Evolutionary conservation across 2,329 filamentous ascomycete genomes (phyloP).

Genomic region (Penicillium sp.): DNA sequence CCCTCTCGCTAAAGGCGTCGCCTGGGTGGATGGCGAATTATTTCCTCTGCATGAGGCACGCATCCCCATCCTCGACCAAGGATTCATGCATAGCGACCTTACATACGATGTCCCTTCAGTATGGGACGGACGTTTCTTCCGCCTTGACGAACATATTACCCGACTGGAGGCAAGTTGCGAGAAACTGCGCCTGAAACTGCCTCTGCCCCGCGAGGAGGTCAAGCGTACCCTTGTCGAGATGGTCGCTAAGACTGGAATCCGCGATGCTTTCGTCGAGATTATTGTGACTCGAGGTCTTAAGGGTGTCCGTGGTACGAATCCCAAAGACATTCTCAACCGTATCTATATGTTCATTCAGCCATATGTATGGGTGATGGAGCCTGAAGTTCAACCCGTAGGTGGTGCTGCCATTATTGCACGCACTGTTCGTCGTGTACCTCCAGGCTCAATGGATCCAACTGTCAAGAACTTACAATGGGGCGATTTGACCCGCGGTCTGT

Average conservation of each 20-base stretch:
- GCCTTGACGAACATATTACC: conserved; percentile 54
- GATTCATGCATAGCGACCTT: conserved; percentile 58
- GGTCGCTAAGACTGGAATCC: conserved; percentile 52
- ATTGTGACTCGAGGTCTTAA: conserved; percentile 56
- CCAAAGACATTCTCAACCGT: conserved; percentile 43
- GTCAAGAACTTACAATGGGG: conserved; percentile 60
- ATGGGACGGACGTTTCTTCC: conserved; percentile 59
- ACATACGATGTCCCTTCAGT: conserved; percentile 59
- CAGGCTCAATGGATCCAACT: conserved; percentile 55
- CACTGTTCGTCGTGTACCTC: conserved; percentile 51
- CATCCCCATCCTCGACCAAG: conserved; percentile 57
- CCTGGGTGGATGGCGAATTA: conserved; percentile 53
- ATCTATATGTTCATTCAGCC: conserved; percentile 56
- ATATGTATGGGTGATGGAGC: conserved; percentile 58
- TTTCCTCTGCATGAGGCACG: conserved; percentile 51
- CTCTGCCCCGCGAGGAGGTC: conserved; percentile 46
- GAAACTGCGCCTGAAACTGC: conserved; percentile 53
- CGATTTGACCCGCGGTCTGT: conserved; percentile 51
- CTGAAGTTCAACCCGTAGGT: conserved; percentile 46
- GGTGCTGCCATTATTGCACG: conserved; percentile 51
- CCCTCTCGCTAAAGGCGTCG: conserved; percentile 52
- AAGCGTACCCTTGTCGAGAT: conserved; percentile 49
- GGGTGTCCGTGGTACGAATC: conserved; percentile 43
- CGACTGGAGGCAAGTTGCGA: conserved; percentile 50
- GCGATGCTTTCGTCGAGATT: conserved; percentile 56